Evolutionary conservation across 148 eudicot genomes (phyloP).

Genomic region (Heliosperma pusillum): DNA sequence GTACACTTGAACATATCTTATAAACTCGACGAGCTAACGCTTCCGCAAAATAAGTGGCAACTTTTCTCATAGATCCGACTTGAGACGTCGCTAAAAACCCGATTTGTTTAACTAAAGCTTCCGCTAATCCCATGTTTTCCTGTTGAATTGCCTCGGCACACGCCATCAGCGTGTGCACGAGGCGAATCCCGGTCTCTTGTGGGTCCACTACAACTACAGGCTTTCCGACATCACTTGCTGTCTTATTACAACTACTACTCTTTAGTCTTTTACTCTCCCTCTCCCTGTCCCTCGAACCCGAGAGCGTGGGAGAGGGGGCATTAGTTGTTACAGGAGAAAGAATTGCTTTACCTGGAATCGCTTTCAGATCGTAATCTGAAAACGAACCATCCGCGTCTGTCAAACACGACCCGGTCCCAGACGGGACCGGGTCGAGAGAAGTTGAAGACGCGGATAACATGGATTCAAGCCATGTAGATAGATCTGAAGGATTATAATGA

Average conservation of each 20-base stretch:
- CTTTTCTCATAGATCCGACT: conserved; percentile 78
- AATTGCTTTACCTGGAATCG: conserved; percentile 82
- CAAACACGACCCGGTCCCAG: conserved; percentile 7
- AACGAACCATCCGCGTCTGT: conserved; percentile 25
- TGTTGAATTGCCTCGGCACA: conserved; percentile 81
- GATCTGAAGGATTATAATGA: conserved; percentile 86
- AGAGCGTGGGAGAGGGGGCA: too few relatives aligned
- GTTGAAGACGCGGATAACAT: conserved; percentile 44
- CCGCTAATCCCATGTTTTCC: conserved; percentile 50
- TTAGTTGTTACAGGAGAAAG: conserved; percentile 18
- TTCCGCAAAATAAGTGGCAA: conserved; percentile 75
- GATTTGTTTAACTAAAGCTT: conserved; percentile 65
- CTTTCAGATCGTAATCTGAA: conserved; percentile 65
- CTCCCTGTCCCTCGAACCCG: too few relatives aligned
- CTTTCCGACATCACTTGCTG: conserved; percentile 27
- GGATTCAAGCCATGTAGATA: conserved; percentile 65
- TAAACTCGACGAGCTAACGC: conserved; percentile 79
- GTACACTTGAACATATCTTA: conserved; percentile 45
- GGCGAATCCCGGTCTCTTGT: conserved; percentile 70
- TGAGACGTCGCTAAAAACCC: conserved; percentile 66
- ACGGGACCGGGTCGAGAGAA: background rate
- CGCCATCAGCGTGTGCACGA: conserved; percentile 83
- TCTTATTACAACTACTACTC: background rate
- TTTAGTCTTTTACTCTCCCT: too few relatives aligned
- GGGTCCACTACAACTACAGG: conserved; percentile 65